Percentiles rank a stretch among this genome's conserved stretches.
These are phyloP conservation scores for Suhomyces choctaworum DNA, from an alignment of 1,139 yeast genomes.

Conservation along the genomic window DNA sequence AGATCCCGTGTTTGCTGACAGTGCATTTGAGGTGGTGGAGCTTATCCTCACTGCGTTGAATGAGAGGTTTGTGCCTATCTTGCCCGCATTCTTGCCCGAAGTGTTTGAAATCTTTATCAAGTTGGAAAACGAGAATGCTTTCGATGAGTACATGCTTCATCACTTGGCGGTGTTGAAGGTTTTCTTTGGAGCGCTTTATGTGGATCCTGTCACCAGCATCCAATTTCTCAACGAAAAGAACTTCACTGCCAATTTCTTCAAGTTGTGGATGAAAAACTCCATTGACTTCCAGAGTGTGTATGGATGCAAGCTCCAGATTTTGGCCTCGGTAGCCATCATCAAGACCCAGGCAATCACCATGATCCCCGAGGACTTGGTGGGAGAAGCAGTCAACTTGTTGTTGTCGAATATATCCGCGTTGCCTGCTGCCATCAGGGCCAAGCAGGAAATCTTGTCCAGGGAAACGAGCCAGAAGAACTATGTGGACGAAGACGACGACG, in stretches of 20 bases:
- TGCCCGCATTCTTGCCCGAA: conserved; percentile 40
- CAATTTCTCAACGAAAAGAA: conserved; percentile 40
- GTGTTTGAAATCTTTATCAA: conserved; percentile 35
- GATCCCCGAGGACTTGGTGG: conserved; percentile 35
- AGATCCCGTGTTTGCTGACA: conserved; percentile 46
- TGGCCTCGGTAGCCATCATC: conserved; percentile 40
- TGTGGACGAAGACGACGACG: conserved; percentile 29
- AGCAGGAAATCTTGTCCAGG: conserved; percentile 41
- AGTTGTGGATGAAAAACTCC: conserved; percentile 51
- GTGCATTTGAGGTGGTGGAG: conserved; percentile 45
- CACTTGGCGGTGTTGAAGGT: conserved; percentile 47
- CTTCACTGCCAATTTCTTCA: conserved; percentile 40
- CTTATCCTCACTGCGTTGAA: conserved; percentile 41
- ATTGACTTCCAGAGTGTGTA: conserved; percentile 54
- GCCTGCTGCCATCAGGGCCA: conserved; percentile 50
- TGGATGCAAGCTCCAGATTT: conserved; percentile 55
- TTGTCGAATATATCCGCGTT: conserved; percentile 44
- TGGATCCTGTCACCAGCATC: conserved; percentile 41
- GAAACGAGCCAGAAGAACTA: conserved; percentile 33
- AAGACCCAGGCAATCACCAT: conserved; percentile 16
- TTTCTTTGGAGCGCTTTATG: conserved; percentile 41
- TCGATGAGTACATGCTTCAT: conserved; percentile 51
- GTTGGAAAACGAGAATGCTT: conserved; percentile 42
- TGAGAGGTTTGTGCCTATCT: conserved; percentile 31
- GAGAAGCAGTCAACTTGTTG: conserved; percentile 44